Conservation (phyloP, 2,329 filamentous ascomycete genomes). For the Fusarium cyanostomum region DNA sequence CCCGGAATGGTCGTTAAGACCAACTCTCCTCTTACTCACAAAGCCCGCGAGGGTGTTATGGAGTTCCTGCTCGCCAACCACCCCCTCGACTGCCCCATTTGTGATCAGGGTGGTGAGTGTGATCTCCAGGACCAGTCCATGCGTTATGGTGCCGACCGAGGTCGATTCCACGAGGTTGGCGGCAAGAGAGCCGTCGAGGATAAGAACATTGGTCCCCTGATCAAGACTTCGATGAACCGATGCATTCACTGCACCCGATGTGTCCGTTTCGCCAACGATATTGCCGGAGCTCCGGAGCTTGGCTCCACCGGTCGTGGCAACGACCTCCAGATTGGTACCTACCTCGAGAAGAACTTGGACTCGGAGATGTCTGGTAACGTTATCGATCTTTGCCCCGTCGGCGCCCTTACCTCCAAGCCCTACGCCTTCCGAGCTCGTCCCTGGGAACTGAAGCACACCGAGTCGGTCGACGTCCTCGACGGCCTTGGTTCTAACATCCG, state of each 20-base stretch:
- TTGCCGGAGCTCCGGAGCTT: conserved; percentile 94
- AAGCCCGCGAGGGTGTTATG: conserved; percentile 98
- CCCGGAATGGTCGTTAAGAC: conserved; percentile 99
- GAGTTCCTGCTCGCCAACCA: conserved; percentile 98
- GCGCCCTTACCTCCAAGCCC: conserved; percentile 94
- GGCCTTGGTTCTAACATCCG: conserved; percentile 94
- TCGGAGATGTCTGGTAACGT: conserved; percentile 97
- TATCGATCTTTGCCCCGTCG: conserved; percentile 97
- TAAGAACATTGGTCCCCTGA: conserved; percentile 97
- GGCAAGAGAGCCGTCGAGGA: conserved; percentile 99
- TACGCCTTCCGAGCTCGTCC: conserved; percentile 97
- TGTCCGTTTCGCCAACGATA: conserved; percentile 96
- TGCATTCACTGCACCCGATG: conserved; percentile 99
- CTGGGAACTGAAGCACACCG: conserved; percentile 96
- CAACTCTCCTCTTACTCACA: conserved; percentile 94
- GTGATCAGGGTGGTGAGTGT: conserved; percentile 98
- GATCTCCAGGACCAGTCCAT: conserved; percentile 99
- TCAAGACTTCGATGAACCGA: conserved; percentile 99
- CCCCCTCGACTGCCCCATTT: conserved; percentile 95
- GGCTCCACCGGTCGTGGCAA: conserved; percentile 96
- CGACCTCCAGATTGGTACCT: conserved; percentile 97
- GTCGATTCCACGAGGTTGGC: conserved; percentile 93
- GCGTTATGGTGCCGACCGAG: conserved; percentile 95
- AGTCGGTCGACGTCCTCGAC: conserved; percentile 94
- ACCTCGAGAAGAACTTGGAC: conserved; percentile 92